Evolutionary conservation across 1,139 yeast species (phyloP), one percentile per base, ranked within the genome.

Genomic region (Debaryomyces coudertii): DNA sequence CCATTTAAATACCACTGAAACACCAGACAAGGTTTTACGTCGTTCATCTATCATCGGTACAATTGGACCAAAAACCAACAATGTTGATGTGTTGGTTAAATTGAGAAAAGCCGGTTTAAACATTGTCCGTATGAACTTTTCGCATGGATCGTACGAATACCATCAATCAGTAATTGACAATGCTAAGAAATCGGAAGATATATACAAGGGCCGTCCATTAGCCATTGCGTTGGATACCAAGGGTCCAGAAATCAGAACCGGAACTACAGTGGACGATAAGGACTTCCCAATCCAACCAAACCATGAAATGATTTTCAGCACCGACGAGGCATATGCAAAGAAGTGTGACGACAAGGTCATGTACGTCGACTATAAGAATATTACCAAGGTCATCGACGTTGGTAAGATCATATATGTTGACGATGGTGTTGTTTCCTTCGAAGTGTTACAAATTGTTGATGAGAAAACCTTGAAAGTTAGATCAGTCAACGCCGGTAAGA

Each of bases 231-330:
- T 93, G 63, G 99, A 93, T 73, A 95, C 99, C 69, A 95, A 93
- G 82, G 99, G 99, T 59, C 99, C 99, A 55, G 99, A 95, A 78
- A 93, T 93, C 76, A 89, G 99, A 82, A 92, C 99, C 47, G 99
- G 99, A 73, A 84, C 90, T 69, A 95, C 99, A 58, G 68, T 75
- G 51, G 88, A 80, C 60, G 87, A 80, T 50, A 73, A 76, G 54
- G 99, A 93, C 68, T 89, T 71, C 73, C 87, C 96, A 62, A 87
- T 95, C 63, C 73, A 80, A 36, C 80, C 95, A 48, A 85, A 85
- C 73, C 97, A 90, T 70, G 92, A 87, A 70, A 88, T 93, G 95
- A 83, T 76, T 65, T 88, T 93, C 80, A 77, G 98, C 66, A 93
- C 98, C 52, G 95, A 93, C 69, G 95, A 85, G 44, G 77, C 80